phyloP scores from a whole-genome alignment of 352 stramenopile species.

The Pythium vanterpoolii region DNA sequence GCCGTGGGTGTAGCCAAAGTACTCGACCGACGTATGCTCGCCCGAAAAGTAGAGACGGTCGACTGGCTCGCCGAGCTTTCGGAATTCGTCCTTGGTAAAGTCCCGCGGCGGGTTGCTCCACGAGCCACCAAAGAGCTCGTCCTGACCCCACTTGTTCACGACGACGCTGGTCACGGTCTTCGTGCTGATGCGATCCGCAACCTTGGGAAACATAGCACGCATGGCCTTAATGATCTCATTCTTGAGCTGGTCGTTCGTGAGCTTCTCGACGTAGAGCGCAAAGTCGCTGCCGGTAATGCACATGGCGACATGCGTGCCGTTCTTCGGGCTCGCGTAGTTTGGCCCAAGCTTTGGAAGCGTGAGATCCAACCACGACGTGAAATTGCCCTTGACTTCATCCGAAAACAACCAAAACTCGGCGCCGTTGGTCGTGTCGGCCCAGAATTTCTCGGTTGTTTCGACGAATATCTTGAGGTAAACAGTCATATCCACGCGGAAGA shows the following conservation, averaged over 20 bases:
- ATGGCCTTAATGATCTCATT: constrained; percentile 8
- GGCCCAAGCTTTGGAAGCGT: background rate
- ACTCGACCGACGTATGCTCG: constrained; percentile 13
- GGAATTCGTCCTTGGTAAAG: constrained; percentile 1
- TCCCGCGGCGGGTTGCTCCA: background rate
- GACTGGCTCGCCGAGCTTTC: constrained; percentile 6
- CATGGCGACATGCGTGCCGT: background rate
- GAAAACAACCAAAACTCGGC: background rate
- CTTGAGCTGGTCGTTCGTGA: constrained; percentile 5
- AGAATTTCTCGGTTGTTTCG: background rate
- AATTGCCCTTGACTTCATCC: background rate
- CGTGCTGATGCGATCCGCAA: background rate
- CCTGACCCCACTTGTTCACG: constrained; percentile 9
- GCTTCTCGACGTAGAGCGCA: too few species aligned
- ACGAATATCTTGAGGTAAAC: constrained; percentile 4
- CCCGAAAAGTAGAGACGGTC: constrained; percentile 12
- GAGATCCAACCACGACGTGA: background rate
- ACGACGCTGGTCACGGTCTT: constrained; percentile 1
- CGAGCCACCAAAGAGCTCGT: constrained; percentile 11
- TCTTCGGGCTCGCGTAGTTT: background rate
- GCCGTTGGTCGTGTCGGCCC: background rate
- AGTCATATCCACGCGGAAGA: constrained; percentile 1
- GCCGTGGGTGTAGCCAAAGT: constrained; percentile 13
- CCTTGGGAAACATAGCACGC: background rate
- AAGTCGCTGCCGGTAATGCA: background rate